A percentile compares a stretch with the other conserved stretches of the same genome.
These are phyloP conservation scores for Dactylellina leptospora DNA, from an alignment of 2,329 filamentous ascomycete genomes.

Conservation along the genomic window DNA sequence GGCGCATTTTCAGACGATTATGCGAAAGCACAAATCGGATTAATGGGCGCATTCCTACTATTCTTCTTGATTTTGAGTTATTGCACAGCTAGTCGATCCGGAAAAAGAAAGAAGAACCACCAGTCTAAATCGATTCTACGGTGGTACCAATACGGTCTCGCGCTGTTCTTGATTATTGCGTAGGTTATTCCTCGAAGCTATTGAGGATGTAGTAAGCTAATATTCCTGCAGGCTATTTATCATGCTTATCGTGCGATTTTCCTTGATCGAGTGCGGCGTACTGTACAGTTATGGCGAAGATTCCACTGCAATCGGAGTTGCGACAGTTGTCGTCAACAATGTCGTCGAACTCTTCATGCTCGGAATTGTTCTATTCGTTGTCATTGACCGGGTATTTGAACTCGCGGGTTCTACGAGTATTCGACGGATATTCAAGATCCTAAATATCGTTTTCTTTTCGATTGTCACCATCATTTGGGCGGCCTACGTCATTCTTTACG, in stretches of 20 bases:
- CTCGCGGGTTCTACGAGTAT: constrained; percentile 24
- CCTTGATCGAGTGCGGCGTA: constrained; percentile 22
- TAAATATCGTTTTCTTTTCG: constrained; percentile 10
- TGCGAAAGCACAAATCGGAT: constrained; percentile 32
- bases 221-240: constrained; percentile 23
- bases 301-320: constrained; percentile 13
- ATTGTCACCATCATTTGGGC: constrained; percentile 19
- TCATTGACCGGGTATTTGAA: constrained; percentile 10
- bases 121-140: constrained; percentile 33
- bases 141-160: constrained; percentile 46
- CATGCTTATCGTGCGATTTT: constrained; percentile 22
- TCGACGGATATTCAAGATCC: constrained; percentile 5
- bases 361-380: constrained; percentile 30
- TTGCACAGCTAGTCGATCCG: constrained; percentile 5
- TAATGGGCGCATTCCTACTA: constrained; percentile 28
- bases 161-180: constrained; percentile 35
- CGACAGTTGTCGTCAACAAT: constrained; percentile 9
- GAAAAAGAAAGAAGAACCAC: constrained; percentile 34
- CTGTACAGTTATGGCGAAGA: constrained; percentile 10
- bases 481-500: constrained; percentile 15
- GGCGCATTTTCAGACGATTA: constrained; percentile 18
- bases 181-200: constrained; percentile 14
- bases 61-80: constrained; percentile 26
- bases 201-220: neutral
- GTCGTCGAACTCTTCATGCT: constrained; percentile 33